Evolutionary conservation across 2,329 filamentous ascomycete species (phyloP), one percentile per base, ranked within the genome.

Genomic region (Boeremia lycopersici): DNA sequence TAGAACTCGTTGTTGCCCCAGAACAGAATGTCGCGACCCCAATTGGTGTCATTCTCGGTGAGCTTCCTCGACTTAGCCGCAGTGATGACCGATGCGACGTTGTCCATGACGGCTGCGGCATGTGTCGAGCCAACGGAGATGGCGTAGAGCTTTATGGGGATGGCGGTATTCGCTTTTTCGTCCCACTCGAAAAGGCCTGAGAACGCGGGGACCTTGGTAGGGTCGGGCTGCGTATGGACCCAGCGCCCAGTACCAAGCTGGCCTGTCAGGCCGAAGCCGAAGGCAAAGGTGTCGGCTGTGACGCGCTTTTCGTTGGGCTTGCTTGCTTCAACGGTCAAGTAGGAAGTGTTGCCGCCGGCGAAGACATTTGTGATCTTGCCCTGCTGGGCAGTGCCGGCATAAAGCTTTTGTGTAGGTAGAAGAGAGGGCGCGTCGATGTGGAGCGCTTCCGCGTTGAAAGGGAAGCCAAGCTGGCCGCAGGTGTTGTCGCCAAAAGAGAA

Each of bases 1-100:
- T 89, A 97, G 72, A 88, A 85, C 77, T 98, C 93, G 68, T 98
- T 99, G 48, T 91, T 91, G 58, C 95, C 95, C 91, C 93, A 99
- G 81, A 91, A 96, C 1, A 98, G 74, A 28, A 93, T 87, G 72
- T 98, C 95, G 4, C 89, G 86, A 43, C 95, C 95, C 85, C 88
- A 96, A 71, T 95, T 93, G 1, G 87, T 91, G 67, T 92, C 89
- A 61, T 90, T 89, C 35, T 84, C 78, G 1, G 71, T 72, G n/a
- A 68, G 57, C 19, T 59, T 57, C 12, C 46, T 59, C 65, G 57
- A 75, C 48, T 71, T 76, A 12, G 50, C 28, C 57, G 66, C 72
- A 2, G 81, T 78, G 1, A 87, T 82, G 6, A 92, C 81, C 48
- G 86, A 81, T 1, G 90, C 90, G 28, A 89, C 84, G 70, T 97